Evolutionary conservation across 768 basidiomycete species (phyloP).

Genomic region (Tulasnella sp.): DNA sequence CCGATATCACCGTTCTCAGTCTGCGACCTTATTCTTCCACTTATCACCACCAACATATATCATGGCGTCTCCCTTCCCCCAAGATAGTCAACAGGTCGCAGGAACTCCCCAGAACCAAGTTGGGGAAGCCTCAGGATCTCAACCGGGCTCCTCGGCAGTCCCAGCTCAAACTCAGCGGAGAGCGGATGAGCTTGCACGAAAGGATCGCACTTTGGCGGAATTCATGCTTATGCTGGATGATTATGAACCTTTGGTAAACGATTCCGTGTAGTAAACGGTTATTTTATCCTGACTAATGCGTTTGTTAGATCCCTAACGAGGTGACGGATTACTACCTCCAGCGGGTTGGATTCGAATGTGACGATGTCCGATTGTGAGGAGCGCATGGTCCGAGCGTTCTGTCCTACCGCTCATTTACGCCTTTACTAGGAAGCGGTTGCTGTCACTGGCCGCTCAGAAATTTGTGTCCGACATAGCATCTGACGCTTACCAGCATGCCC

Average conservation of each 20-base stretch:
- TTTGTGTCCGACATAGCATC: constrained; percentile 95
- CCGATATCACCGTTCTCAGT: constrained; percentile 9
- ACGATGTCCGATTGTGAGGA: constrained; percentile 79
- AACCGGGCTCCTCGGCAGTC: not conserved
- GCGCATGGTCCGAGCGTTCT: not conserved
- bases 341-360: constrained; percentile 90
- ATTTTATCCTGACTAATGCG: not conserved
- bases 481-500: constrained; percentile 96
- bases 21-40: not conserved
- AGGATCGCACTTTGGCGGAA: constrained; percentile 86
- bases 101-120: constrained; percentile 5
- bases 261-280: not conserved
- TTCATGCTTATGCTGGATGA: constrained; percentile 96
- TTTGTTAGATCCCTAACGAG: constrained; percentile 83
- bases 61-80: constrained; percentile 14
- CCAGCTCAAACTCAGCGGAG: constrained; percentile 10
- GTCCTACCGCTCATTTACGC: not conserved
- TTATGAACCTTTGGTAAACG: constrained; percentile 83
- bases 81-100: not conserved
- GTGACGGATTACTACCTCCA: constrained; percentile 98
- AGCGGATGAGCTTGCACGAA: constrained; percentile 48
- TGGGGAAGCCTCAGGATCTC: not conserved
- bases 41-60: not conserved
- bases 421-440: constrained; percentile 73
- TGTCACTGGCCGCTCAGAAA: constrained; percentile 95